Evolutionary conservation across 208 protist genomes (phyloP), one percentile per base, ranked within the genome.

Genomic region (Leptomonas seymouri): DNA sequence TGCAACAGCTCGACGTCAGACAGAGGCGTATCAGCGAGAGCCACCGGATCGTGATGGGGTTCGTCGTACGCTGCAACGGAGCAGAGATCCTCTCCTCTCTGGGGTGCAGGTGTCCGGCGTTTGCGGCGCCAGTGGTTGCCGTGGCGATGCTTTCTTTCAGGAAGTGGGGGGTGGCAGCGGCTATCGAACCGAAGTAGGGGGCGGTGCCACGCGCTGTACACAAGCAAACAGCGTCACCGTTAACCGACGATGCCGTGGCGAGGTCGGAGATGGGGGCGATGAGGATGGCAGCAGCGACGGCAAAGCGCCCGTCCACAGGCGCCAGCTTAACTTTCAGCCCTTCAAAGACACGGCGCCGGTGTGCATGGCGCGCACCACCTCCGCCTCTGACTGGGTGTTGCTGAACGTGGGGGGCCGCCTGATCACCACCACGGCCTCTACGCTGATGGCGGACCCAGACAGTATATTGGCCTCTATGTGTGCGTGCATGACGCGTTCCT

Each of bases 351-450:
- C 59, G 16, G 56, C 54, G 56, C 68, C 74, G 21, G 62, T 78
- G 31, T 84, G 77, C 63, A 25, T 48, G 14, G 49, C 44, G 20
- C 39, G 42, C 12, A 80, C 78, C 27, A 56, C 56, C 12, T 82
- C 79, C 3, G 46, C 76, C 1, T 20, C 51, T 6, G 85, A 92
- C 16, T 96, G 88, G 87, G 89, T 94, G 36, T 71, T 78, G 42
- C 71, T 97, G 53, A 90, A 91, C 70, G 89, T 97, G 18, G 89
- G 92, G 42, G 92, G 92, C 3, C 76, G 74, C 18, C 57, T 78
- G 31, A 87, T 97, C 79, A 89, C 76, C 6, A 93, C 92, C 16
- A 97, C 89, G 16, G 42, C 92, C 0, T 51, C 85, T 2, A 96
- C 91, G 23, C 82, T 97, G 3, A 89, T 74, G 54, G 53, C 79